Base-by-base conservation (phyloP, 2,329 filamentous ascomycete species). In the Simplicillium aogashimaense region DNA sequence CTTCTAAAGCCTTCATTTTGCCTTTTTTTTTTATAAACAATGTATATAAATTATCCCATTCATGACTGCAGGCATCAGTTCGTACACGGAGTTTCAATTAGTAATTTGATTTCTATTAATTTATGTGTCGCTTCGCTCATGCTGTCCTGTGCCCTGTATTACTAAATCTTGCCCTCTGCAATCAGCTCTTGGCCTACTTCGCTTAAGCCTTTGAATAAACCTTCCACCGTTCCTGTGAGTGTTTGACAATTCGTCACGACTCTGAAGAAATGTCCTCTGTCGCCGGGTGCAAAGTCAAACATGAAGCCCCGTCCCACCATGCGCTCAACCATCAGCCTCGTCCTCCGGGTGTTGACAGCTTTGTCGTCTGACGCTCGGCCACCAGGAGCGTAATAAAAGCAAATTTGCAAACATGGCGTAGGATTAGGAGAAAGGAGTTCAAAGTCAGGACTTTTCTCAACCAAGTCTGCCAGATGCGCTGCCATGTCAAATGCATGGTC, bases 351-450 rank as follows among this genome's bases (percentile, higher is more conserved):
- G 52, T 76, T 78, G 38, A 57, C 59, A 29, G 59, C 59, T 4
- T 55, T 47, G 11, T 65, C 58, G 1, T 58, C 57, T 0, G 59
- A 49, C 33, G 83, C 47, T 42, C 59, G 52, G 3, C 78, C 76
- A 2, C 47, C 48, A 0, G 76, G 76, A 0, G 81, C 78, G 53
- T 85, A 88, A 59, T 95, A 95, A 60, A 97, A 97, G 67, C 90
- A 95, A 16, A 97, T 83, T 63, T 97, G 92, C 56, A 95, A 66
- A 62, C 89, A 97, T 1, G 86, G 85, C 36, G 88, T 81, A 20
- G 87, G 85, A 50, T 84, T 81, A 40, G 76, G 70, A 12, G 79
- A 85, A 3, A 94, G 75, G 11, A 94, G 68, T 15, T 75, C 64
- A 50, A 95, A 83, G 49, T 85, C 67, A 0, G 63, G 55, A 32